phyloP scores from a whole-genome alignment of 164 flowering plant species.

The Santalum album region DNA sequence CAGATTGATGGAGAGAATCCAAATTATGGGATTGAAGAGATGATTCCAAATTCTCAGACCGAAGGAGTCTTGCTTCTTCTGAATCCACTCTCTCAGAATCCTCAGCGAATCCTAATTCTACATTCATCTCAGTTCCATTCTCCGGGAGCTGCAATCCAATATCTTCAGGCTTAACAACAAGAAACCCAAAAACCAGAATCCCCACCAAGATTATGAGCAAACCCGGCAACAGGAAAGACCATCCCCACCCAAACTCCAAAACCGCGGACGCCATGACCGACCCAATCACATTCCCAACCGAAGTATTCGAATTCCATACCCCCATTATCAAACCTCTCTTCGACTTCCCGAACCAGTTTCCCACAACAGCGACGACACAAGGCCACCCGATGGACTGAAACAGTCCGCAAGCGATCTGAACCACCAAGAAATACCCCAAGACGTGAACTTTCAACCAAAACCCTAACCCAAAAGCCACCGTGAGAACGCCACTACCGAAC shows the following conservation, averaged over 20 bases:
- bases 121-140: slow-evolving; percentile 48
- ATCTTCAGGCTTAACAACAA: slow-evolving; percentile 64
- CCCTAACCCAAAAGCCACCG: slow-evolving; percentile 63
- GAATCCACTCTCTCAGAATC: slow-evolving; percentile 29
- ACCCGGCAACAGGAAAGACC: slow-evolving; percentile 89
- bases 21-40: no score
- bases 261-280: slow-evolving; percentile 68
- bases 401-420: slow-evolving; percentile 69
- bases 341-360: slow-evolving; percentile 88
- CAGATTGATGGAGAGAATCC: not conserved
- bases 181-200: slow-evolving; percentile 48
- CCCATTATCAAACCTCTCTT: slow-evolving; percentile 97
- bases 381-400: slow-evolving; percentile 97
- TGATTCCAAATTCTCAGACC: slow-evolving; percentile 3
- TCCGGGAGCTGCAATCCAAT: slow-evolving; percentile 41
- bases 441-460: slow-evolving; percentile 62
- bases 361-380: slow-evolving; percentile 81
- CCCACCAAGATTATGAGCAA: slow-evolving; percentile 45
- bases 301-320: slow-evolving; percentile 82
- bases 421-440: slow-evolving; percentile 43
- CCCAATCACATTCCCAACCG: slow-evolving; percentile 81
- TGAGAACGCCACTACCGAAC: slow-evolving; percentile 65
- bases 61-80: slow-evolving; percentile 42
- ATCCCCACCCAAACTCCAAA: slow-evolving; percentile 97
- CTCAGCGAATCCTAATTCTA: slow-evolving; percentile 14